phyloP scores from a whole-genome alignment of 176 grass and related monocot genomes.

The Alopecurus myosuroides region DNA sequence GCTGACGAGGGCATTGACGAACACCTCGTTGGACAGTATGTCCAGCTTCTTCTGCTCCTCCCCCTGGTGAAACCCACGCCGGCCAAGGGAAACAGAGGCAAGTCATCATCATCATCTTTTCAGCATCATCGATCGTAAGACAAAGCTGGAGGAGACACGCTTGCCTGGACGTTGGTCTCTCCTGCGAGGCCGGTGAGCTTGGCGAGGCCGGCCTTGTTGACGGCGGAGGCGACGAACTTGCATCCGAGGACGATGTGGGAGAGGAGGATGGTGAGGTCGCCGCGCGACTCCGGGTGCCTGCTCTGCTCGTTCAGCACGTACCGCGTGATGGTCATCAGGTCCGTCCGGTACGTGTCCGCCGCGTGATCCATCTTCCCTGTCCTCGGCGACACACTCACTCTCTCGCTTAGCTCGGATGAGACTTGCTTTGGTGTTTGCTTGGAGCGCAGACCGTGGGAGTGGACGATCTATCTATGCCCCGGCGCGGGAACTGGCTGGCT shows the following conservation, averaged over 20 bases:
- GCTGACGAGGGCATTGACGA: slow-evolving; percentile 92
- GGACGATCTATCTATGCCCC: not conserved
- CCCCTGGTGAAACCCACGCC: slow-evolving; percentile 41
- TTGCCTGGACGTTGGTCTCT: slow-evolving; percentile 92
- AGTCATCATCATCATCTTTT: not conserved
- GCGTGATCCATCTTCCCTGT: slow-evolving; percentile 64
- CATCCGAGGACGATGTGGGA: slow-evolving; percentile 97
- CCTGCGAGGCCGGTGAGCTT: slow-evolving; percentile 87
- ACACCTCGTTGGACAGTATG: slow-evolving; percentile 96
- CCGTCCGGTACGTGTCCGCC: slow-evolving; percentile 75
- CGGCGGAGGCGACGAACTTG: slow-evolving; percentile 95
- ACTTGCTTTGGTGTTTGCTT: not conserved
- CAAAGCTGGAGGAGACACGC: not conserved
- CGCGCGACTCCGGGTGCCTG: slow-evolving; percentile 65
- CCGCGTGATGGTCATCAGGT: slow-evolving; percentile 96
- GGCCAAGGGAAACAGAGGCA: not conserved
- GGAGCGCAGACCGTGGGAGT: not conserved
- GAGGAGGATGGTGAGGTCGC: slow-evolving; percentile 97
- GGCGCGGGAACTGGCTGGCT: not conserved
- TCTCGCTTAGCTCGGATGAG: not conserved
- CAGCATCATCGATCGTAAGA: not conserved
- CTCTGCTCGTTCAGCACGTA: slow-evolving; percentile 96
- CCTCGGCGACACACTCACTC: not conserved
- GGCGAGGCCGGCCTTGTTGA: slow-evolving; percentile 94
- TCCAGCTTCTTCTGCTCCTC: slow-evolving; percentile 99